phyloP scores from a whole-genome alignment of 306 rosid species.

The Quercus wislizeni region DNA sequence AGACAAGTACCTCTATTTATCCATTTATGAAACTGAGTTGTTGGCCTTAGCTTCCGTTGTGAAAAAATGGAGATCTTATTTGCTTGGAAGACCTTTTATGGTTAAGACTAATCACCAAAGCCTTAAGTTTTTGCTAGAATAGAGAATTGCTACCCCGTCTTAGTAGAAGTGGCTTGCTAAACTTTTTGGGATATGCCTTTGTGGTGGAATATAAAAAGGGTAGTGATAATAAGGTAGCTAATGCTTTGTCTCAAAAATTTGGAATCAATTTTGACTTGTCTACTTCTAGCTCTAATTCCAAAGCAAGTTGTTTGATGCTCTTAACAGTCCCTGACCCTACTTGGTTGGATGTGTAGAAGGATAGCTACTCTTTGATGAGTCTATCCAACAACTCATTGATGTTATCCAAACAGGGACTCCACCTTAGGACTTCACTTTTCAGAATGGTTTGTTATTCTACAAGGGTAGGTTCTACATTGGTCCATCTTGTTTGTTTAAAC shows the following conservation, averaged over 20 bases:
- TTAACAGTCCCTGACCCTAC: too few relatives aligned
- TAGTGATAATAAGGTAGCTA: background rate
- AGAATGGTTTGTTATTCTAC: too few relatives aligned
- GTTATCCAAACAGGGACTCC: too few relatives aligned
- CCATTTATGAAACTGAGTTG: background rate
- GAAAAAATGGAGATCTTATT: background rate
- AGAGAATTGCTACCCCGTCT: background rate
- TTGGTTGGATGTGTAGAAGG: too few relatives aligned
- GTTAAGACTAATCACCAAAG: background rate
- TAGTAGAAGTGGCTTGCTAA: background rate
- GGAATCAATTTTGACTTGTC: too few relatives aligned
- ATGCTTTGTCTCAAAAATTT: background rate
- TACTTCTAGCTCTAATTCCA: too few relatives aligned
- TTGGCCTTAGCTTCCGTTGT: background rate
- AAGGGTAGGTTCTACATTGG: too few relatives aligned
- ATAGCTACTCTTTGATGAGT: too few relatives aligned
- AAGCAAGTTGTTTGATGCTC: too few relatives aligned
- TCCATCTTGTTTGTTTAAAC: too few relatives aligned
- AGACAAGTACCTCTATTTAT: background rate
- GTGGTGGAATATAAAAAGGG: background rate
- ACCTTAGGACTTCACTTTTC: too few relatives aligned
- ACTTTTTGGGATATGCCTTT: background rate
- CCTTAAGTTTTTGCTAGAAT: background rate
- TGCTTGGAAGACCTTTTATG: background rate
- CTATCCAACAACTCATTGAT: too few relatives aligned